Evolutionary conservation across 257 asterid genomes (phyloP).

Genomic region (Scutellaria barbata): DNA sequence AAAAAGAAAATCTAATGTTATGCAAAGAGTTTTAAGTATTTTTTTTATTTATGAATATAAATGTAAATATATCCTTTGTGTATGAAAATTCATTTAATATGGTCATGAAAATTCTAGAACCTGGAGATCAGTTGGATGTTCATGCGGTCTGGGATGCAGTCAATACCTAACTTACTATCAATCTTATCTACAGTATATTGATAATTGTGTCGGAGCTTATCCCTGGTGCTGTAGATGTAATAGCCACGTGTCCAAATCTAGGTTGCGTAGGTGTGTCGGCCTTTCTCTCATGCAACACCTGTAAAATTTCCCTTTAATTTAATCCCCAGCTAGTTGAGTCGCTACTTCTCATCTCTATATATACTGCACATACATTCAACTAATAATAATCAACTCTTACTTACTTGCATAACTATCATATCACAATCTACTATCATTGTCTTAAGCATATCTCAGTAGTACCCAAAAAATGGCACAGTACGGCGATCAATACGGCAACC

Average conservation of each 20-base stretch:
- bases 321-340: not conserved
- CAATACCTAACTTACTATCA: not conserved
- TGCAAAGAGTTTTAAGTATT: no score
- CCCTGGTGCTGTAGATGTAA: not conserved
- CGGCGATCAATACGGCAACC: slow-evolving; percentile 44
- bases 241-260: slow-evolving; percentile 15
- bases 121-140: no score
- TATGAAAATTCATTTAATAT: no score
- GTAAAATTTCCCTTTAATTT: not conserved
- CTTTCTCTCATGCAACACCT: not conserved
- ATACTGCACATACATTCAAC: not conserved
- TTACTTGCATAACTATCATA: not conserved
- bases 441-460: no score
- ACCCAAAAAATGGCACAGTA: slow-evolving; percentile 51
- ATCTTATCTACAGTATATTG: not conserved
- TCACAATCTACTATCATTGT: no score
- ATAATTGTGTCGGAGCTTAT: not conserved
- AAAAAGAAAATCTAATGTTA: no score
- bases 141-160: no score
- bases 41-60: no score
- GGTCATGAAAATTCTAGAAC: no score
- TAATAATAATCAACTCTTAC: not conserved
- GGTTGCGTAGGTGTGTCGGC: not conserved
- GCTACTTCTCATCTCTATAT: slow-evolving; percentile 10
- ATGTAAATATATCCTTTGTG: no score